Percentiles rank a stretch among this genome's conserved stretches.
These are phyloP conservation scores for Xerocomellus intermedius DNA, from an alignment of 768 basidiomycete species.

Conservation along the genomic window DNA sequence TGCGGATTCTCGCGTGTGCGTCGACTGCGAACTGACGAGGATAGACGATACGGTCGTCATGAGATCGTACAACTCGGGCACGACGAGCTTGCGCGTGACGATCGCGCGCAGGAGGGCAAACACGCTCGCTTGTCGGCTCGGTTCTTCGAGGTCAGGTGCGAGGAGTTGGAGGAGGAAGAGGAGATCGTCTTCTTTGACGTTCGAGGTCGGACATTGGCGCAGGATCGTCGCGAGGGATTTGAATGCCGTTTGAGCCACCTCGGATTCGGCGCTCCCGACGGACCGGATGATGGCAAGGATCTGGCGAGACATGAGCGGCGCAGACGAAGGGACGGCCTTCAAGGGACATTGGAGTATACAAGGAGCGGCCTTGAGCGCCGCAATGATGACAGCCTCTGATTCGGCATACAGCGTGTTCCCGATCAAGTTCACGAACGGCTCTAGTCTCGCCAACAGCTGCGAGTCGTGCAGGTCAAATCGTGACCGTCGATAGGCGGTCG, in stretches of 20 bases:
- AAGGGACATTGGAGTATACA: conserved; percentile 84
- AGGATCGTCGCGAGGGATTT: conserved; percentile 83
- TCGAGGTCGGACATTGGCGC: conserved; percentile 81
- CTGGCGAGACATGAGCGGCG: conserved; percentile 82
- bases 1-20: conserved; percentile 88
- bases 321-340: conserved; percentile 65
- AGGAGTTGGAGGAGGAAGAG: conserved; percentile 84
- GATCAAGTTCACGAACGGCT: conserved; percentile 81
- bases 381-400: conserved; percentile 67
- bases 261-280: conserved; percentile 84
- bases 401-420: conserved; percentile 92
- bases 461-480: conserved; percentile 82
- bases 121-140: conserved; percentile 76
- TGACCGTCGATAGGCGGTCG: conserved; percentile 80
- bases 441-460: conserved; percentile 75
- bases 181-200: conserved; percentile 87
- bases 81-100: conserved; percentile 86
- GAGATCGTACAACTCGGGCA: conserved; percentile 94
- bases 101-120: conserved; percentile 91
- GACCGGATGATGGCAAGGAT: conserved; percentile 80
- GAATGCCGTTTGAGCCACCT: conserved; percentile 84
- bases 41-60: conserved; percentile 93
- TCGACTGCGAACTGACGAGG: conserved; percentile 90
- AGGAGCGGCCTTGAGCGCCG: conserved; percentile 77
- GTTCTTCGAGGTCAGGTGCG: conserved; percentile 88